Evolutionary conservation across 495 filamentous ascomycete genomes (phyloP).

Genomic region (Penicillium soppii): DNA sequence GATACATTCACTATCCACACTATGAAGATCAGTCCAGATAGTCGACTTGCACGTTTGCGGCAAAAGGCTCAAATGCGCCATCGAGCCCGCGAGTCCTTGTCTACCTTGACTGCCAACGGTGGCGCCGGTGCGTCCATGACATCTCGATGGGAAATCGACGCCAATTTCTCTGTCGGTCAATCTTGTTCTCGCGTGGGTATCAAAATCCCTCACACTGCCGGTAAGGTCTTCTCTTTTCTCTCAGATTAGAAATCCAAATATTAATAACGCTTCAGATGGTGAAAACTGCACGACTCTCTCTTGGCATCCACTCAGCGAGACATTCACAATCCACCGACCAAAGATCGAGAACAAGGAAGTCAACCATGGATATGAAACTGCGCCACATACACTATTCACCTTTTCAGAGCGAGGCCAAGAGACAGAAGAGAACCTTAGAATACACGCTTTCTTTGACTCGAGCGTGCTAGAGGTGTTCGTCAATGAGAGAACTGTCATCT

Average conservation of each 20-base stretch:
- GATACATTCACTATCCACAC: slow-evolving; percentile 34
- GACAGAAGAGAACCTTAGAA: slow-evolving; percentile 31
- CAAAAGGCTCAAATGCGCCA: slow-evolving; percentile 8
- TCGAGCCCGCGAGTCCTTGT: slow-evolving; percentile 1
- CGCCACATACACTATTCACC: slow-evolving; percentile 40
- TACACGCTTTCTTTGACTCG: slow-evolving; percentile 37
- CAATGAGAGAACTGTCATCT: slow-evolving; percentile 38
- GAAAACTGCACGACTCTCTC: slow-evolving; percentile 23
- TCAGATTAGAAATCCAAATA: not conserved
- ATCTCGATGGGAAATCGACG: slow-evolving; percentile 32
- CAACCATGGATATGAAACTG: slow-evolving; percentile 31
- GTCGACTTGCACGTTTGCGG: slow-evolving; percentile 27
- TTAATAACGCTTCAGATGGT: slow-evolving; percentile 13
- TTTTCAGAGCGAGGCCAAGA: slow-evolving; percentile 13
- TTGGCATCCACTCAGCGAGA: slow-evolving; percentile 31
- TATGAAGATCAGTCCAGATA: slow-evolving; percentile 31
- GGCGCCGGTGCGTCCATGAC: slow-evolving; percentile 16
- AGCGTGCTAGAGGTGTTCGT: slow-evolving; percentile 43
- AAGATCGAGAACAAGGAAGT: slow-evolving; percentile 16
- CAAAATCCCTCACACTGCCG: slow-evolving; percentile 24
- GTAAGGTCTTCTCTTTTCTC: slow-evolving; percentile 13
- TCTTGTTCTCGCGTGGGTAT: slow-evolving; percentile 31
- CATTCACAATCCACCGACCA: slow-evolving; percentile 35
- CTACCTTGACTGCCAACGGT: not conserved
- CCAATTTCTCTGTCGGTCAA: slow-evolving; percentile 26